These are phyloP conservation scores for Melanomma pulvis-pyrius DNA, from an alignment of 495 filamentous ascomycete genomes.

Conservation along the genomic window DNA sequence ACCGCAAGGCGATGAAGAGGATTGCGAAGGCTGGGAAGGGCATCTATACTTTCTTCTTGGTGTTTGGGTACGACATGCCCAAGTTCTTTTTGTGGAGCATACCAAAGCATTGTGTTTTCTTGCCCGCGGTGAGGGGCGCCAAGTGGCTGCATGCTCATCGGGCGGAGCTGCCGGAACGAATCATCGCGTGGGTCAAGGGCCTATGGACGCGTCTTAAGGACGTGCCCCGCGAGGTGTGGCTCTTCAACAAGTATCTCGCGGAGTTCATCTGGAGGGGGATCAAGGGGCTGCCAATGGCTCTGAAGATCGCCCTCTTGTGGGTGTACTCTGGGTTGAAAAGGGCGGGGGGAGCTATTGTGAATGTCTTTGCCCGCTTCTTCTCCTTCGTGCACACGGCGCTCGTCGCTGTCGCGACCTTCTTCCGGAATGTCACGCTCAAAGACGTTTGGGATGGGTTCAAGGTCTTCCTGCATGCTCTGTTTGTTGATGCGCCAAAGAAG, in stretches of 20 bases:
- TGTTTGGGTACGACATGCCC: constrained; percentile 42
- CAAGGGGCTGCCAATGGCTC: constrained; percentile 41
- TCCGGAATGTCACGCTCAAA: constrained; percentile 46
- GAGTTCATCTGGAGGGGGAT: constrained; percentile 34
- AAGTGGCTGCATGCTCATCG: constrained; percentile 42
- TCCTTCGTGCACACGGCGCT: constrained; percentile 47
- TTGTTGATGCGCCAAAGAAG: constrained; percentile 42
- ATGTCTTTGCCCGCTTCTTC: constrained; percentile 38
- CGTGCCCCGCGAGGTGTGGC: constrained; percentile 9
- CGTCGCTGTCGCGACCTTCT: constrained; percentile 44
- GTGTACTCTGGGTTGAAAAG: constrained; percentile 42
- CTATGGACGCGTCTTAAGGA: neutral
- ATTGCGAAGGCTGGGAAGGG: constrained; percentile 29
- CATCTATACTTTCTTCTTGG: constrained; percentile 35
- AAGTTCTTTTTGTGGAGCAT: constrained; percentile 42
- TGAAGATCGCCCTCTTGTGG: constrained; percentile 41
- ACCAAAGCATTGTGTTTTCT: constrained; percentile 43
- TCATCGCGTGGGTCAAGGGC: constrained; percentile 10
- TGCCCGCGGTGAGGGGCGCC: constrained; percentile 27
- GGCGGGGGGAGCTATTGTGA: constrained; percentile 37
- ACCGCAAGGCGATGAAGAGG: constrained; percentile 32
- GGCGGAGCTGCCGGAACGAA: constrained; percentile 37
- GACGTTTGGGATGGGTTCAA: constrained; percentile 47
- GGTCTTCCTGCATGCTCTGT: constrained; percentile 41
- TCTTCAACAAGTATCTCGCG: constrained; percentile 30